Evolutionary conservation across 345 rosid species (phyloP).

Genomic region (Noccaea caerulescens): DNA sequence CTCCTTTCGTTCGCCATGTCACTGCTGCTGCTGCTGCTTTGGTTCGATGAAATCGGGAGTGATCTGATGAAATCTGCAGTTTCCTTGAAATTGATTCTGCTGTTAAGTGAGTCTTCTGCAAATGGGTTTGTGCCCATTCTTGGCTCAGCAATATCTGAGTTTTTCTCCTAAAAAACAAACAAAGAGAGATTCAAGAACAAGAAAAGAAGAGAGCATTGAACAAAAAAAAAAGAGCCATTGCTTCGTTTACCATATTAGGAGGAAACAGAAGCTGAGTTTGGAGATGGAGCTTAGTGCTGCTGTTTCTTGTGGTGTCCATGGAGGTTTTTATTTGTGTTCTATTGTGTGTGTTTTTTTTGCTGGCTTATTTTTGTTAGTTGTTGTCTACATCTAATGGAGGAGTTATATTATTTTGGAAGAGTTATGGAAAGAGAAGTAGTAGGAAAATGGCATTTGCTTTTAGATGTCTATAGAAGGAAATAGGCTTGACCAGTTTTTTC

Average conservation of each 20-base stretch:
- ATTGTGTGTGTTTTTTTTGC: slow-evolving; percentile 11
- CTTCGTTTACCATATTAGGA: slow-evolving; percentile 35
- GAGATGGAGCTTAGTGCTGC: slow-evolving; percentile 29
- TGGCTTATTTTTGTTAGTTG: slow-evolving; percentile 27
- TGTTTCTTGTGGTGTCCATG: slow-evolving; percentile 39
- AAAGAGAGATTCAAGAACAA: slow-evolving; percentile 24
- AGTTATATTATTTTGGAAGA: slow-evolving; percentile 6
- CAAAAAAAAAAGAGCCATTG: neutral
- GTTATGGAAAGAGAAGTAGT: slow-evolving; percentile 23
- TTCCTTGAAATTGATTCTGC: slow-evolving; percentile 75
- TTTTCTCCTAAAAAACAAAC: slow-evolving; percentile 30
- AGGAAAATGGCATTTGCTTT: slow-evolving; percentile 35
- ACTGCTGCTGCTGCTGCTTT: slow-evolving; percentile 36
- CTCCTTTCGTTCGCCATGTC: slow-evolving; percentile 45
- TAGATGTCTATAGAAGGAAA: slow-evolving; percentile 40
- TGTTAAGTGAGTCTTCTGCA: slow-evolving; percentile 64
- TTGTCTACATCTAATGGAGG: slow-evolving; percentile 25
- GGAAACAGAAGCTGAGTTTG: slow-evolving; percentile 36
- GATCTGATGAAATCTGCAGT: slow-evolving; percentile 74
- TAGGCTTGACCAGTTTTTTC: slow-evolving; percentile 41
- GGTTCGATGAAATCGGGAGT: slow-evolving; percentile 51
- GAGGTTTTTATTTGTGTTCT: slow-evolving; percentile 25
- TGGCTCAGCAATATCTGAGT: slow-evolving; percentile 19
- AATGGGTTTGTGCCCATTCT: slow-evolving; percentile 54
- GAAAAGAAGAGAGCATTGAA: neutral